A percentile compares a stretch with the other conserved stretches of the same genome.
Conservation (phyloP, 2,329 filamentous ascomycete genomes). For the Xylariales sp. region DNA sequence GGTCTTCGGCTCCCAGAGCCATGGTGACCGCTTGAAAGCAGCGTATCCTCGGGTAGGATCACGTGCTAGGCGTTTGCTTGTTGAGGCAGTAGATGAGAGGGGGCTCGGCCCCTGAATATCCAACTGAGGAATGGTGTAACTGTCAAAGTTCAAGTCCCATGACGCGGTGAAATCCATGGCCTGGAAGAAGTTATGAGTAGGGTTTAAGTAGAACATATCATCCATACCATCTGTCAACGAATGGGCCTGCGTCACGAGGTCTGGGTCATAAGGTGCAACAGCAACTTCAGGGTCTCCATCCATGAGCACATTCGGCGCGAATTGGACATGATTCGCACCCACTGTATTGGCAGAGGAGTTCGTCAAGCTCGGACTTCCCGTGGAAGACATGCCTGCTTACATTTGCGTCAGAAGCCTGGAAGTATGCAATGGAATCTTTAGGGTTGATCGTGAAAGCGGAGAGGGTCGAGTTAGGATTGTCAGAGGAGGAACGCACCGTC, state of each 20-base stretch:
- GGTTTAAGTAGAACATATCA: slow-evolving; percentile 23
- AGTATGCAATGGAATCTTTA: too few species aligned
- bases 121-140: slow-evolving; percentile 22
- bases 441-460: too few species aligned
- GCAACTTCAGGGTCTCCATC: slow-evolving; percentile 2
- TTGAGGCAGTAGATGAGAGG: slow-evolving; percentile 19
- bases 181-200: slow-evolving; percentile 23
- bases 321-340: slow-evolving; percentile 1
- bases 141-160: slow-evolving; percentile 28
- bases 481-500: slow-evolving; percentile 14
- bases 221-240: slow-evolving; percentile 1
- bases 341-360: not conserved
- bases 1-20: slow-evolving; percentile 28
- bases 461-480: too few species aligned
- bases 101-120: slow-evolving; percentile 23
- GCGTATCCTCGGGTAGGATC: slow-evolving; percentile 26
- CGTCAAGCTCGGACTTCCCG: not conserved
- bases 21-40: slow-evolving; percentile 29
- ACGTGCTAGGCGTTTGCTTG: slow-evolving; percentile 15
- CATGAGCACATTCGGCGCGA: not conserved
- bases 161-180: slow-evolving; percentile 27
- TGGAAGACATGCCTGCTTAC: too few species aligned
- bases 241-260: not conserved
- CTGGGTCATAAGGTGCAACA: slow-evolving; percentile 1
- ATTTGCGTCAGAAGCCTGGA: too few species aligned